Evolutionary conservation across 2,329 filamentous ascomycete genomes (phyloP), one percentile per base, ranked within the genome.

Genomic region (Lomentospora prolificans): DNA sequence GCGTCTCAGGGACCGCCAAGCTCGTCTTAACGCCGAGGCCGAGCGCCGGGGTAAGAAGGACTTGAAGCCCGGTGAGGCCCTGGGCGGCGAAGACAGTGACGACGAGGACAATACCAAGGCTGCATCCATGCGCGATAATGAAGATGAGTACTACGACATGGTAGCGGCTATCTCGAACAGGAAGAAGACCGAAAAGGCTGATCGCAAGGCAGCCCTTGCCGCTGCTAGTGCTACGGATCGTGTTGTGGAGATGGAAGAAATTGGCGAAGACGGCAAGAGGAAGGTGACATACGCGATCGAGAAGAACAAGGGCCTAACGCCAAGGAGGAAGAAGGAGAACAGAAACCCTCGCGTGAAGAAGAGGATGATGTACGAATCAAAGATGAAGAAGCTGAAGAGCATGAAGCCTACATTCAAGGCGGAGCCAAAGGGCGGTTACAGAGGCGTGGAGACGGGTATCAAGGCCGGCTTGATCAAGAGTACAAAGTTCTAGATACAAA

Each of bases 281-380:
- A 89, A 90, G 70, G 95, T 99, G 68, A 89, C 84, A 17, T 97
- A 96, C 72, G 82, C 85, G 62, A 99, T 99, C 66, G 83, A 91
- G 74, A 96, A 97, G 82, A 99, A 99, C 74, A 96, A 96, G 80
- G 94, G 94, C 30, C 75, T 99, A 60, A 85, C 89, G 58, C 90
- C 91, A 50, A 86, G 87, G 71, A 80, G 92, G 60, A 95, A 87
- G 79, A 97, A 99, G 83, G 91, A 95, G 64, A 87, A 90, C 57
- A 79, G 92, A 60, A 99, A 99, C 74, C 91, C 94, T 33, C 80
- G 94, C 69, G 92, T 97, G 61, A 99, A 97, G 86, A 97, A 96
- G 86, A 84, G 90, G 72, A 90, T 90, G 83, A 90, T 90, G 82
- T 99, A 84, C 70, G 90, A 95, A 67, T 87, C 90, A 70, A 96